A percentile compares a stretch with the other conserved stretches of the same genome.
Conservation (phyloP, 176 grass and related monocot species). For the Oryza meyeriana region DNA sequence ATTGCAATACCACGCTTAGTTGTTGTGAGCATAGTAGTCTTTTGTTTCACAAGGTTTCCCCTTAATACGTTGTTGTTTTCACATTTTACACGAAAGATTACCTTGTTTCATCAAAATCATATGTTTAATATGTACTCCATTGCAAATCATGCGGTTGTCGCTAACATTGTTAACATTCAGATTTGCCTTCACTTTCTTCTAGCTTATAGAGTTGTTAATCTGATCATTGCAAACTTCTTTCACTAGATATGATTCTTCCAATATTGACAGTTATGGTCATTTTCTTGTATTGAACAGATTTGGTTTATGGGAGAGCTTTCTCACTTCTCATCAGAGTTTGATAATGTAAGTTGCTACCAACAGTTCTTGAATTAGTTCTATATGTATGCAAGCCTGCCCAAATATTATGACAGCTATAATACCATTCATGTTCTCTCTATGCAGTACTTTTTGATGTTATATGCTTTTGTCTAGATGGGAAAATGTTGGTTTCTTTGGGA, state of each 20-base stretch:
- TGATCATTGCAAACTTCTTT: neutral
- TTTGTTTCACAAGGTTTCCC: too few relatives aligned
- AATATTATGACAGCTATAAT: neutral
- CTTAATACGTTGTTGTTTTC: too few relatives aligned
- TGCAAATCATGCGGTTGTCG: too few relatives aligned
- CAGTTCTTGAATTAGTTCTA: constrained; percentile 1
- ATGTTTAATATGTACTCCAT: neutral
- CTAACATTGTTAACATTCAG: neutral
- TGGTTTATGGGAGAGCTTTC: constrained; percentile 95
- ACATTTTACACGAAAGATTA: too few relatives aligned
- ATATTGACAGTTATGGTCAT: constrained; percentile 13
- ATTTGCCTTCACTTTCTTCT: neutral
- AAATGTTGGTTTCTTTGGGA: neutral
- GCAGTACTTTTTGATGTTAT: constrained; percentile 1
- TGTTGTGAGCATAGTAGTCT: too few relatives aligned
- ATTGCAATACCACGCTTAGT: too few relatives aligned
- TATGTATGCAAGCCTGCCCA: neutral
- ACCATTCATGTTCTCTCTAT: neutral
- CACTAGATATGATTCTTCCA: constrained; percentile 9
- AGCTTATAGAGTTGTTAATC: neutral
- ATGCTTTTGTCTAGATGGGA: neutral
- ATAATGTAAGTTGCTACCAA: constrained; percentile 57
- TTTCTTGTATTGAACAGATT: constrained; percentile 49
- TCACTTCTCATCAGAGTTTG: constrained; percentile 79
- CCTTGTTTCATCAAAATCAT: neutral